Percentiles rank a stretch among this genome's conserved stretches.
These are phyloP conservation scores for Pestalotiopsis sp. DNA, from an alignment of 2,329 filamentous ascomycete species.

Conservation along the genomic window DNA sequence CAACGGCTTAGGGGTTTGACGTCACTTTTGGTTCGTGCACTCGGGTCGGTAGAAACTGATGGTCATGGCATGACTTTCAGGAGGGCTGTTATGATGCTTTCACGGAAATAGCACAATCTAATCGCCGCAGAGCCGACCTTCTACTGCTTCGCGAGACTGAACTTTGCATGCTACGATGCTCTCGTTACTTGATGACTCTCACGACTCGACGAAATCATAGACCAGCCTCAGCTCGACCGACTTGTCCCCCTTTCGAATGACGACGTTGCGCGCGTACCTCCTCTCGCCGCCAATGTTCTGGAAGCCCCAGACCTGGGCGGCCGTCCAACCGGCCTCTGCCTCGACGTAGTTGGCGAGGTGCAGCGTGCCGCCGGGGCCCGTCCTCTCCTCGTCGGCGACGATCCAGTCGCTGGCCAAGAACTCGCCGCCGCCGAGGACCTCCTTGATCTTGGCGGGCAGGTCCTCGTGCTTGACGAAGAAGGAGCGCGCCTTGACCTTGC, in stretches of 20 bases:
- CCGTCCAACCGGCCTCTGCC: conserved; percentile 49
- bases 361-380: conserved; percentile 57
- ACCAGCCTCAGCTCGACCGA: conserved; percentile 52
- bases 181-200: too few relatives aligned
- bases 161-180: not conserved
- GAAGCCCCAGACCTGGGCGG: conserved; percentile 62
- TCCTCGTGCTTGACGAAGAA: conserved; percentile 50
- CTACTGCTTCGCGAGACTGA: not conserved
- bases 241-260: conserved; percentile 51
- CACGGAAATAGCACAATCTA: not conserved
- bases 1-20: not conserved
- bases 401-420: conserved; percentile 61
- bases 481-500: conserved; percentile 63
- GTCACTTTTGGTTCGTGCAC: not conserved
- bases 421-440: conserved; percentile 47
- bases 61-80: not conserved
- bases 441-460: conserved; percentile 56
- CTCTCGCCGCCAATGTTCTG: conserved; percentile 53
- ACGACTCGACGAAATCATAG: conserved; percentile 47
- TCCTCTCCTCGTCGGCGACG: conserved; percentile 50
- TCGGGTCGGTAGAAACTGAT: not conserved
- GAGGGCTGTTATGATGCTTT: not conserved
- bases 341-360: conserved; percentile 65
- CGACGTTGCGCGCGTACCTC: conserved; percentile 52
- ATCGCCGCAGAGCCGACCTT: not conserved